phyloP scores from a whole-genome alignment of 495 filamentous ascomycete genomes.

The Hypoxylon rickii region DNA sequence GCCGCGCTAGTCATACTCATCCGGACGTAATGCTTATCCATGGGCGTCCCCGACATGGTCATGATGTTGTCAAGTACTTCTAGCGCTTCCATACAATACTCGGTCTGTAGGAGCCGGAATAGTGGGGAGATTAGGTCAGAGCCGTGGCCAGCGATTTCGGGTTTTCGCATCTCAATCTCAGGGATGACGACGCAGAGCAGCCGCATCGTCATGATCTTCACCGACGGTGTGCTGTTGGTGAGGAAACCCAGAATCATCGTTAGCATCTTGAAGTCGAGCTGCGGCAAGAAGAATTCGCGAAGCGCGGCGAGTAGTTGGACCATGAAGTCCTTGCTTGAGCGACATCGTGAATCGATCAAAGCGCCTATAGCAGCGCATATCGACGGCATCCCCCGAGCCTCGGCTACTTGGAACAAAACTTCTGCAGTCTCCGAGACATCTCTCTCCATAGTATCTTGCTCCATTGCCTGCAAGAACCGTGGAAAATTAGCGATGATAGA shows the following conservation, averaged over 20 bases:
- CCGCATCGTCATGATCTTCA: conserved; percentile 90
- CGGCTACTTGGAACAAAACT: conserved; percentile 70
- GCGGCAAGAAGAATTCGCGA: conserved; percentile 79
- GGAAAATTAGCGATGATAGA: conserved; percentile 86
- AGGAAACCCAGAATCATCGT: conserved; percentile 91
- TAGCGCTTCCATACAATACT: conserved; percentile 88
- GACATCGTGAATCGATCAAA: conserved; percentile 71
- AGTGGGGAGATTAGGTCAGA: conserved; percentile 95
- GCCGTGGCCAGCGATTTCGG: conserved; percentile 86
- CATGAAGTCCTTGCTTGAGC: conserved; percentile 77
- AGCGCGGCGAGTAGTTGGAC: conserved; percentile 74
- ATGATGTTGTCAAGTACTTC: conserved; percentile 93
- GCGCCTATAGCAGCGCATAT: conserved; percentile 66
- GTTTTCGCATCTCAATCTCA: conserved; percentile 89
- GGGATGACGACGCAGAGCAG: conserved; percentile 85
- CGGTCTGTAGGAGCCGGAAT: conserved; percentile 86
- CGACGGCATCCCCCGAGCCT: conserved; percentile 63
- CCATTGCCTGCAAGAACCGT: conserved; percentile 81
- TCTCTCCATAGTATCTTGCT: conserved; percentile 60
- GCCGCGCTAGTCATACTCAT: conserved; percentile 94
- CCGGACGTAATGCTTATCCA: conserved; percentile 89
- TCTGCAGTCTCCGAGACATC: conserved; percentile 66
- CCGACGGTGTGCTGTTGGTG: conserved; percentile 84
- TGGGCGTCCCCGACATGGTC: conserved; percentile 87
- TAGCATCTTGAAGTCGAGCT: conserved; percentile 78